phyloP scores from a whole-genome alignment of 179 eudicot species.

The Gypsophila paniculata region DNA sequence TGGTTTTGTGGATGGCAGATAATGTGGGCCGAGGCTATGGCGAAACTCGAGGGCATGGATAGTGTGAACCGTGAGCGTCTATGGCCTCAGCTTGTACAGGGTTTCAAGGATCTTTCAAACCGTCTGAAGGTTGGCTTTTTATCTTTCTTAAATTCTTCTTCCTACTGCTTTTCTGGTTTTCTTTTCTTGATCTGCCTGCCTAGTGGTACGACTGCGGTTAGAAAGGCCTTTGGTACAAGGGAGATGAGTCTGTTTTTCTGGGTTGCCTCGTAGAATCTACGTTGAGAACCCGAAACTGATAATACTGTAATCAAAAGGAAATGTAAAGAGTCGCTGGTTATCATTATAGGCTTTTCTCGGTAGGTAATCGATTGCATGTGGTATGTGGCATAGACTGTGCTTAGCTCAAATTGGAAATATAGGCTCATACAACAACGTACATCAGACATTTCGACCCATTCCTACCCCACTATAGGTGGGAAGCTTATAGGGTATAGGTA shows the following conservation, averaged over 20 bases:
- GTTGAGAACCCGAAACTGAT: not conserved
- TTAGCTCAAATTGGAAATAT: not conserved
- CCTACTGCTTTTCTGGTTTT: not conserved
- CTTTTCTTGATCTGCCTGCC: not conserved
- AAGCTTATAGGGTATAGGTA: not conserved
- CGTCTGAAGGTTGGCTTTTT: conserved; percentile 65
- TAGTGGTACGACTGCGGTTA: not conserved
- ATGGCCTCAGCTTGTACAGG: conserved; percentile 93
- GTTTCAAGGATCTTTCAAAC: conserved; percentile 93
- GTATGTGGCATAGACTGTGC: not conserved
- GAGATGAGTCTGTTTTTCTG: not conserved
- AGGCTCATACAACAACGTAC: not conserved
- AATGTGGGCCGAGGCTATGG: conserved; percentile 99
- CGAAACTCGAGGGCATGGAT: conserved; percentile 97
- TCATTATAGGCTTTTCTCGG: not conserved
- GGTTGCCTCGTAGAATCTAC: not conserved
- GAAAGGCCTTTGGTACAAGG: not conserved
- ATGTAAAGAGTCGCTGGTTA: not conserved
- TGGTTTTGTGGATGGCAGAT: conserved; percentile 58
- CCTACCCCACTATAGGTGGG: not conserved
- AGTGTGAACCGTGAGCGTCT: conserved; percentile 79
- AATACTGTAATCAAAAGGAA: not conserved
- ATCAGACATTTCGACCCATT: too few relatives aligned
- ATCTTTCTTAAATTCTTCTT: not conserved
- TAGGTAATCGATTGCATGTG: not conserved